Evolutionary conservation across 345 rosid genomes (phyloP).

Genomic region (Arabidopsis arenosa): DNA sequence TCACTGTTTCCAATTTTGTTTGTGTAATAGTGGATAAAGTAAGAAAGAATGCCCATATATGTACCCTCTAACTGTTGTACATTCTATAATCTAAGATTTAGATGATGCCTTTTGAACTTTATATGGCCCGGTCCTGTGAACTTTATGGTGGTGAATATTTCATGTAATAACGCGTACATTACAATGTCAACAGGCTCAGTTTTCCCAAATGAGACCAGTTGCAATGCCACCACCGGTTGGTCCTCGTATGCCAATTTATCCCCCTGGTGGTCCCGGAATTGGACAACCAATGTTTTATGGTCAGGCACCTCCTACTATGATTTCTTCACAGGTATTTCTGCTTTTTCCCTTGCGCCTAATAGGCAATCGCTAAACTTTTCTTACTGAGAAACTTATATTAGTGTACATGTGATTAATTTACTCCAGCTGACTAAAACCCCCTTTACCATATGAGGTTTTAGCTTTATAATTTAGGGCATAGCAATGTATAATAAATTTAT

Average conservation of each 20-base stretch:
- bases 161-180: neutral
- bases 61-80: neutral
- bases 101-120: slow-evolving; percentile 5
- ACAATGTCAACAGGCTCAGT: slow-evolving; percentile 67
- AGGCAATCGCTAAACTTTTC: slow-evolving; percentile 47
- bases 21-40: neutral
- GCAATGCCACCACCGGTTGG: slow-evolving; percentile 76
- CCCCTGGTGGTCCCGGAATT: slow-evolving; percentile 76
- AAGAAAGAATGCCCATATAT: slow-evolving; percentile 42
- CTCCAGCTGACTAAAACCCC: neutral
- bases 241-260: slow-evolving; percentile 86
- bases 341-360: neutral
- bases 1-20: neutral
- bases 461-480: neutral
- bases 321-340: slow-evolving; percentile 72
- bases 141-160: neutral
- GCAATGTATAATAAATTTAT: neutral
- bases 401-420: no score
- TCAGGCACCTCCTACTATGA: slow-evolving; percentile 81
- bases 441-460: neutral
- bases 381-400: slow-evolving; percentile 57
- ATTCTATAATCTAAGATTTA: neutral
- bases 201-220: slow-evolving; percentile 84
- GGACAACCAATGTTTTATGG: slow-evolving; percentile 91
- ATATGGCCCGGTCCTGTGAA: neutral